Base-by-base conservation (phyloP, 2,329 filamentous ascomycete genomes). In the Aspergillus melleus region DNA sequence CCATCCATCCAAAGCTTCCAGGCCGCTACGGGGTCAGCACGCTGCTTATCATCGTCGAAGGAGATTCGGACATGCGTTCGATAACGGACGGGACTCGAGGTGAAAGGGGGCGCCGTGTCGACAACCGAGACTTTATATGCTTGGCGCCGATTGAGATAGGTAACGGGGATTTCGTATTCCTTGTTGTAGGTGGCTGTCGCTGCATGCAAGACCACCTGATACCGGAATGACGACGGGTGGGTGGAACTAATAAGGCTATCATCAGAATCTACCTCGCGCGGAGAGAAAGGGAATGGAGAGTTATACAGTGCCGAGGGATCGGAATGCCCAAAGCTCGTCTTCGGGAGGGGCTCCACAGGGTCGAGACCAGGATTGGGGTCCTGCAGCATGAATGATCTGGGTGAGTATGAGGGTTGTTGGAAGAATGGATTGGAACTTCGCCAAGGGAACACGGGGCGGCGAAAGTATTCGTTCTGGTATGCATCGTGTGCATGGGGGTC, bases 1-100 rank as follows among this genome's bases (percentile, higher is more conserved):
- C 91, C 92, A 76, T 96, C 92, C 74, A 96, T 96, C 93, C 90
- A 95, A 36, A 93, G 79, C 77, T 88, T 89, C 91, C 91, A 95
- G 72, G 90, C 94, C 8, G 87, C 84, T 22, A 85, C 86, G 1
- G 91, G 91, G 64, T 90, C 89, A 69, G 88, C 86, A 61, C 92
- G 85, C 73, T 96, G 93, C 71, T 94, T 88, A 57, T 96, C 90
- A 60, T 96, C 92, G 72, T 97, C 92, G 70, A 96, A 97, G 0
- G 92, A 96, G 49, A 97, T 88, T 29, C 93, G 88, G 51, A 97
- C 85, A 72, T 89, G 95, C 0, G 92, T 96, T 51, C 93, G 14
- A 42, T 42, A 42, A 5, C 14, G 36, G 16, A 42, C 36, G 5
- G 36, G 16, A 42, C 14, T n/a, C 36, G 36, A 16, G 16, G 36